Evolutionary conservation across 1,284 basidiomycete species (phyloP), one percentile per base, ranked within the genome.

Genomic region (Cryptococcus sp.): DNA sequence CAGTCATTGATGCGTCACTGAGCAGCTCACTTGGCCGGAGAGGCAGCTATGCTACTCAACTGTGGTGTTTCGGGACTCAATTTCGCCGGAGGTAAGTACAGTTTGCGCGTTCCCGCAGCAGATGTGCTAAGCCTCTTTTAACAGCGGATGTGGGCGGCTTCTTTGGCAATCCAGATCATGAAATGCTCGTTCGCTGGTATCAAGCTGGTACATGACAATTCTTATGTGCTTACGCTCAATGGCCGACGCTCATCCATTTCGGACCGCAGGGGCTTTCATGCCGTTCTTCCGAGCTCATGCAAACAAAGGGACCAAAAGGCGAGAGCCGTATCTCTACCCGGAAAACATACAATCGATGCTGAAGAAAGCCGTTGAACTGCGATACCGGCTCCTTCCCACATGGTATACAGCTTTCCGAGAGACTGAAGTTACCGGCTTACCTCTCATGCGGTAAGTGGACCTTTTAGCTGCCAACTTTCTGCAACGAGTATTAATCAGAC

Each of bases 231-330:
- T 13, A 34, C 8, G 29, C 29, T 34, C 29, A 34, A 10, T 2
- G 2, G 2, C 8, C 29, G 8, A 34, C 13, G 29, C 29, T 34
- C 2, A 34, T 34, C 29, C 29, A 34, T 13, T 2, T 2, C 8
- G 29, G 13, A 34, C 13, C 29, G 29, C 29, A 40, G 96, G 95
- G 26, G 86, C 88, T 13, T 96, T 98, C 77, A 88, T 88, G 63
- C 95, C 95, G 3, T 99, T 99, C 85, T 95, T 99, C 88, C 86
- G 95, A 52, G 95, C 95, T 0, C 96, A 99, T 78, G 96, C 95
- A 5, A 94, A 98, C 77, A 89, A 97, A 68, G 96, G 99, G 77
- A 96, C 95, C 45, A 99, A 98, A 80, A 87, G 96, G 44, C 87
- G 95, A 49, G 96, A 99, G 78, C 95, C 95, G 0, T 99, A 89